Base-by-base conservation (phyloP, 345 rosid genomes). In the Moringa oleifera region DNA sequence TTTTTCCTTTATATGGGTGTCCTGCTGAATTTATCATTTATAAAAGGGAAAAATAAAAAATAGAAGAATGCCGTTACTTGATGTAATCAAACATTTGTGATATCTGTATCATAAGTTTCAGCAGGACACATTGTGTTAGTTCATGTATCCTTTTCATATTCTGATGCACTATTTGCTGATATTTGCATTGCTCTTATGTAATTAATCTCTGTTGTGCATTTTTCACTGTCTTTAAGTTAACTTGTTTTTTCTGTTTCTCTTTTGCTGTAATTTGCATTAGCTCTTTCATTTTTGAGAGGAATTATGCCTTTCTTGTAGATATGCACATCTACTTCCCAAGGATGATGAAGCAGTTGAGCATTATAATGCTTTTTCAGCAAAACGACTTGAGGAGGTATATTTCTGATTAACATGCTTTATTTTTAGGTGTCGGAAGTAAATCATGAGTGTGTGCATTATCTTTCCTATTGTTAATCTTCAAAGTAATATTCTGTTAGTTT, bases 351-450 rank as follows among this genome's bases (percentile, higher is more conserved):
- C 91, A 53, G 79, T 90, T 71, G 96, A 87, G 67, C 91, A 91
- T 73, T 91, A 89, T 77, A 80, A 74, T 67, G 66, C 74, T 20
- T 81, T 75, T 73, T 82, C 90, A 20, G 71, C 84, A 59, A 95
- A 87, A 76, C 81, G 95, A 62, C 80, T 95, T 69, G 97, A 95
- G 65, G 99, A 87, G 95, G 97, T 95, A 88, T 63, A 24, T 12
- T 54, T 60, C 22, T 20, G 51, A 12, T 33, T 33, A 11, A 33
- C 17, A 41, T 41, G 12, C 47, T 41, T 41, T 15, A 41, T 15
- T 41, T 11, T 41, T 33, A 5, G 17, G 47, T 15, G 1, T 41
- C 47, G 1, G 17, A 7, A 7, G 1, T 41, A 41, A n/a, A 7
- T 41, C 47, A 41, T 1, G 47, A 7, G 17, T 41, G 17, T 41